Evolutionary conservation across 495 filamentous ascomycete species (phyloP).

Genomic region (Parathielavia hyrcaniae): DNA sequence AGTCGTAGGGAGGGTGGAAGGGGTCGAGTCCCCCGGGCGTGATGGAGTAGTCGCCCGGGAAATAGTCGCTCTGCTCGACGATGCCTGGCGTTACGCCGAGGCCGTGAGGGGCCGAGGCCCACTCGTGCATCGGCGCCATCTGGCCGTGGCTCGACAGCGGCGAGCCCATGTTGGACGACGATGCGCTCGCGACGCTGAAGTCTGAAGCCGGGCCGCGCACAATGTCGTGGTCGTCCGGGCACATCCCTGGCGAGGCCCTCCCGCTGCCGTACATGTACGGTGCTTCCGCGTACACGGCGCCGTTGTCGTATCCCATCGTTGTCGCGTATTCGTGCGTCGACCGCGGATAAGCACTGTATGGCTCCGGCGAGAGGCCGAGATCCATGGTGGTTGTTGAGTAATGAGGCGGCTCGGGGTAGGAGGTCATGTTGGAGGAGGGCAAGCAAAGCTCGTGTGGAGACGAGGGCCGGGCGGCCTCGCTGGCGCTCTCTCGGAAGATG

Average conservation of each 20-base stretch:
- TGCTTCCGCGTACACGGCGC: constrained; percentile 33
- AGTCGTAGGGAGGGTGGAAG: constrained; percentile 54
- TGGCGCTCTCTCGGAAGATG: constrained; percentile 8
- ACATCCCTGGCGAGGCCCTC: constrained; percentile 38
- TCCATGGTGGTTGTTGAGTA: constrained; percentile 38
- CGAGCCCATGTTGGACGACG: constrained; percentile 77
- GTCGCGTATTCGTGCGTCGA: constrained; percentile 37
- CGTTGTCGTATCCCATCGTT: constrained; percentile 36
- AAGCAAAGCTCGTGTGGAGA: constrained; percentile 6
- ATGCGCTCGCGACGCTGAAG: constrained; percentile 70
- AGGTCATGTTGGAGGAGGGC: constrained; percentile 33
- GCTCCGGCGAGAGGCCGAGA: constrained; percentile 39
- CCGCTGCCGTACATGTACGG: constrained; percentile 36
- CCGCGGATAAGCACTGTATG: constrained; percentile 36
- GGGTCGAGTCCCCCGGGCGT: constrained; percentile 42
- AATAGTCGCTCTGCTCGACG: constrained; percentile 55
- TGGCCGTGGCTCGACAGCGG: constrained; percentile 63
- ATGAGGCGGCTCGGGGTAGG: constrained; percentile 41
- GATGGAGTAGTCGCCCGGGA: constrained; percentile 51
- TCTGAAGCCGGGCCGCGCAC: constrained; percentile 46
- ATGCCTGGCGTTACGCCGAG: constrained; percentile 63
- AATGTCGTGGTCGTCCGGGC: constrained; percentile 42
- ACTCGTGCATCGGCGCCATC: constrained; percentile 51
- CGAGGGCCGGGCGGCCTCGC: constrained; percentile 8
- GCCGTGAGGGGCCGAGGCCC: constrained; percentile 52